Evolutionary conservation across 257 asterid genomes (phyloP).

Genomic region (Solanum sejunctum): DNA sequence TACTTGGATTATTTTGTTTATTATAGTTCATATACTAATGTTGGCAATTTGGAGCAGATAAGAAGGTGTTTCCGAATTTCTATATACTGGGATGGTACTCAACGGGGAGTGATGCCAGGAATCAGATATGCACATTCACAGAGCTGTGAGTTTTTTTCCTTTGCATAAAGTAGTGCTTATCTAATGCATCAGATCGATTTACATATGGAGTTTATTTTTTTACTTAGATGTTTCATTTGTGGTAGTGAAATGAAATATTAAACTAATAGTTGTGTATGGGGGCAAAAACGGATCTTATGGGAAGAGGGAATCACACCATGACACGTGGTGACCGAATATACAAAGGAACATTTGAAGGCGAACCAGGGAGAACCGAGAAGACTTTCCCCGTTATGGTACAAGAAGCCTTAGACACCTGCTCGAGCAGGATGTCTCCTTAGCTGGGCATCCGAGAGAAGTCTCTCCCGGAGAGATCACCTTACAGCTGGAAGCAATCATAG

Average conservation of each 20-base stretch:
- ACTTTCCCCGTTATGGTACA: not conserved
- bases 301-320: not conserved
- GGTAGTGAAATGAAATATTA: not conserved
- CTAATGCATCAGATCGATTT: not conserved
- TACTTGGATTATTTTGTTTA: not conserved
- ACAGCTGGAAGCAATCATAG: not conserved
- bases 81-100: slow-evolving; percentile 96
- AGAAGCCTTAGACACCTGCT: not conserved
- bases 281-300: not conserved
- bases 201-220: not conserved
- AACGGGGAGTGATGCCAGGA: slow-evolving; percentile 93
- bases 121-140: slow-evolving; percentile 84
- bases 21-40: not conserved
- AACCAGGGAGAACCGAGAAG: not conserved
- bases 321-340: not conserved
- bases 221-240: not conserved
- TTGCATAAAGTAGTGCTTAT: not conserved
- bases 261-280: not conserved
- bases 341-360: not conserved
- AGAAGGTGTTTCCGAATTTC: slow-evolving; percentile 90
- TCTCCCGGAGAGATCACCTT: not conserved
- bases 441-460: not conserved
- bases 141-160: slow-evolving; percentile 58
- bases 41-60: slow-evolving; percentile 42
- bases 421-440: not conserved